Conservation (phyloP, 768 basidiomycete species). For the Boletus speciosus region DNA sequence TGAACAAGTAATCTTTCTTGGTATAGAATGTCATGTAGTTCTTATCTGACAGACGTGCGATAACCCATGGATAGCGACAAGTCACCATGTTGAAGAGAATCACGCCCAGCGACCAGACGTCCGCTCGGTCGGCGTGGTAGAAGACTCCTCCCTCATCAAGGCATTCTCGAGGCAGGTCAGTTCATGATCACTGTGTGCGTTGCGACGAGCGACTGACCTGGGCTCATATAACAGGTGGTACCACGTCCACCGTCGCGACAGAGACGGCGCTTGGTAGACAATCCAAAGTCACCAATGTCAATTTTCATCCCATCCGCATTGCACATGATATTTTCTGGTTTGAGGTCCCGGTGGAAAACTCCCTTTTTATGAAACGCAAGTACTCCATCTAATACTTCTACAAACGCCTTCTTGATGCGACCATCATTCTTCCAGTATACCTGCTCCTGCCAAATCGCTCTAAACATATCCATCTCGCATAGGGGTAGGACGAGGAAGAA, state of each 20-base stretch:
- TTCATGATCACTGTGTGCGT: not conserved
- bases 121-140: conserved; percentile 31
- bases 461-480: conserved; percentile 64
- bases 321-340: conserved; percentile 80
- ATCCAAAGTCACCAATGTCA: conserved; percentile 74
- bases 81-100: conserved; percentile 84
- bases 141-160: conserved; percentile 38
- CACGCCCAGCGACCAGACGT: conserved; percentile 74
- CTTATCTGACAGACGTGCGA: not conserved
- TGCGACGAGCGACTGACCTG: conserved; percentile 44
- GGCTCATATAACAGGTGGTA: conserved; percentile 63
- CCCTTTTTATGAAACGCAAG: conserved; percentile 65
- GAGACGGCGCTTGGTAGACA: conserved; percentile 46
- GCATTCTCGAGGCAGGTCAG: conserved; percentile 45
- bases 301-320: conserved; percentile 49
- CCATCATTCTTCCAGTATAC: conserved; percentile 53
- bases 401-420: conserved; percentile 62
- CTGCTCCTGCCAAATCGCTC: conserved; percentile 46
- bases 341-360: conserved; percentile 83
- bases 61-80: conserved; percentile 31
- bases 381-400: conserved; percentile 77
- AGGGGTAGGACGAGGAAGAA: conserved; percentile 67
- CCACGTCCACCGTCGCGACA: conserved; percentile 56
- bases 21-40: conserved; percentile 3
- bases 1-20: not conserved